Evolutionary conservation across 2,329 filamentous ascomycete species (phyloP).

Genomic region (Pseudonectria foliicola): DNA sequence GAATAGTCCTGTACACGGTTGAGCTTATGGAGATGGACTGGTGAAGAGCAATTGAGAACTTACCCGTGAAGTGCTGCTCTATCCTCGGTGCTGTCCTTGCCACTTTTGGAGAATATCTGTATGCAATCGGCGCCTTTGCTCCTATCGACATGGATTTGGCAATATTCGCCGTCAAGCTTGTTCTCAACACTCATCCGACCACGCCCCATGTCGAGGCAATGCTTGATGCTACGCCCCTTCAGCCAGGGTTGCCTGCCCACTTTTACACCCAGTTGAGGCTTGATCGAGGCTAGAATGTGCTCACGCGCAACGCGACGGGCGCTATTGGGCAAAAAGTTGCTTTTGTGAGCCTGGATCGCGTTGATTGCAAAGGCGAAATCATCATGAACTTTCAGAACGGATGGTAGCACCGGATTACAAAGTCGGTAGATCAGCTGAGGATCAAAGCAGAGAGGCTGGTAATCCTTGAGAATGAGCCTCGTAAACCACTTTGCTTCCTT

Average conservation of each 20-base stretch:
- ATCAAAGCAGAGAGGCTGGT: constrained; percentile 60
- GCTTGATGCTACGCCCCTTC: constrained; percentile 64
- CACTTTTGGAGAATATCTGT: constrained; percentile 86
- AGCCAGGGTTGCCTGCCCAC: constrained; percentile 57
- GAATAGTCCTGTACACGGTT: constrained; percentile 42
- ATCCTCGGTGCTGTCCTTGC: constrained; percentile 79
- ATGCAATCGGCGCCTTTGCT: constrained; percentile 48
- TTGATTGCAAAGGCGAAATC: constrained; percentile 55
- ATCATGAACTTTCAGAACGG: constrained; percentile 62
- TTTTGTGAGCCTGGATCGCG: constrained; percentile 37
- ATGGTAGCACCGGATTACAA: constrained; percentile 64
- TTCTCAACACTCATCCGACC: constrained; percentile 65
- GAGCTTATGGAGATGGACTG: constrained; percentile 6
- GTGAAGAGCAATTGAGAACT: constrained; percentile 8
- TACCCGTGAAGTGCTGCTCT: constrained; percentile 52
- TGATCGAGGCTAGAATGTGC: constrained; percentile 29
- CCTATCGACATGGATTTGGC: constrained; percentile 76
- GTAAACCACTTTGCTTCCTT: constrained; percentile 83
- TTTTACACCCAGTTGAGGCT: constrained; percentile 53
- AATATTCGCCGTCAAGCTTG: constrained; percentile 87
- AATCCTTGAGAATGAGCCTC: constrained; percentile 70
- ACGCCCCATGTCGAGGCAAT: constrained; percentile 61
- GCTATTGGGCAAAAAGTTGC: constrained; percentile 13
- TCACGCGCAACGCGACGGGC: constrained; percentile 7
- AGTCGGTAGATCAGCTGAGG: constrained; percentile 44